A percentile compares a stretch with the other conserved stretches of the same genome.
These are phyloP conservation scores for Yamadazyma akitaensis DNA, from an alignment of 805 yeast species.

Conservation along the genomic window DNA sequence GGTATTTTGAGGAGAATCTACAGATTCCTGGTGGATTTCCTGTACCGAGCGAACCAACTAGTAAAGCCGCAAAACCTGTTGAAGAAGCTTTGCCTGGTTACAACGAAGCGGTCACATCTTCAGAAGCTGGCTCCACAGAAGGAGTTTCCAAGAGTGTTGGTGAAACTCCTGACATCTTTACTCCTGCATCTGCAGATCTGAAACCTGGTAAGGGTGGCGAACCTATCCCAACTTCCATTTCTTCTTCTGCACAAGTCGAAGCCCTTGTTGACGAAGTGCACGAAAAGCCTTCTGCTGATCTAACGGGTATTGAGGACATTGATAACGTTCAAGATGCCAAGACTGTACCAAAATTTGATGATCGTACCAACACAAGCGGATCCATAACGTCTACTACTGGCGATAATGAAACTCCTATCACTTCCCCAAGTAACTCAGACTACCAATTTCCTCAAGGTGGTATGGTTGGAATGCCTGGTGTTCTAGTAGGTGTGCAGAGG, in stretches of 20 bases:
- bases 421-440: conserved; percentile 48
- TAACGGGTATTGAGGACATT: conserved; percentile 26
- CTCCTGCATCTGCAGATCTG: no score
- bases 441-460: conserved; percentile 44
- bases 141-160: no score
- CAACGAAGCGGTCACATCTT: not conserved
- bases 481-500: conserved; percentile 47
- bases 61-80: not conserved
- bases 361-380: conserved; percentile 30
- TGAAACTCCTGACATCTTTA: no score
- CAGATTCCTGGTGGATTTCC: not conserved
- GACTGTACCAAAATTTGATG: conserved; percentile 19
- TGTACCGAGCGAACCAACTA: not conserved
- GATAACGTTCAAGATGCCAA: conserved; percentile 8
- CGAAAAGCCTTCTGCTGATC: conserved; percentile 23
- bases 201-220: not conserved
- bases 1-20: not conserved
- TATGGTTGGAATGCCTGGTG: conserved; percentile 43
- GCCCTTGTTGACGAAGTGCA: conserved; percentile 26
- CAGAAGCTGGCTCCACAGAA: no score
- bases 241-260: conserved; percentile 9
- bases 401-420: conserved; percentile 44
- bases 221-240: not conserved
- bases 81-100: not conserved
- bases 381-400: conserved; percentile 34